Base-by-base conservation (phyloP, 192 early-diverging fungal genomes). In the Gamsiella multidivaricata region DNA sequence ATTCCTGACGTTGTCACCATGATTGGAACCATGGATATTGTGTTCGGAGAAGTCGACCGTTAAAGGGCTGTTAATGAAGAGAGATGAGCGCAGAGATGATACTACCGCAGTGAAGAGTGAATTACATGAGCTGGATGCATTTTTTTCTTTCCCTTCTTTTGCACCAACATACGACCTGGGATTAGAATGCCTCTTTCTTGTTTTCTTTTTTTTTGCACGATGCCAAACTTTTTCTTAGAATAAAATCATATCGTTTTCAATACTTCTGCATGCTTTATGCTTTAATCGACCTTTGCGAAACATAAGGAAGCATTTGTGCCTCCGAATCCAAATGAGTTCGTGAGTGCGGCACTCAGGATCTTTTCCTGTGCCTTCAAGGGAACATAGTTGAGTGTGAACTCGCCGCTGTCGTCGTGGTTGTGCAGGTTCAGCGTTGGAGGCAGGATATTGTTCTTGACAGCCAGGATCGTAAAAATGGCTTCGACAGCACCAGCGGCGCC, bases 21-120 rank as follows among this genome's bases (percentile, higher is more conserved):
- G 74, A 95, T 99, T 79, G 97, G 96, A 82, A 99, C 97, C 32
- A 92, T 95, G 87, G 97, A 99, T 89, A 90, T 99, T 83, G 97
- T 99, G 87, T 99, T 99, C 88, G 97, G 97, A 84, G 91, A 94
- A 80, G 88, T 94, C 61, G 90, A 92, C 82, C 91, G 91, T 65
- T 94, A 91, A 88, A 59, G 14, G 36, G 29, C 0, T n/a, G n/a
- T n/a, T n/a, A n/a, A n/a, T n/a, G n/a, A n/a, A n/a, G n/a, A n/a
- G n/a, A n/a, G n/a, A n/a, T n/a, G n/a, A n/a, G n/a, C n/a, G n/a
- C 23, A 36, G 46, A 50, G 45, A 62, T 29, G 41, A 59, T 36
- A 26, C 25, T 32, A 62, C 18, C n/a, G 50, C 29, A 53, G 5
- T 41, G 8, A 52, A 53, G 26, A 53, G n/a, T 22, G 17, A 15